Evolutionary conservation across 495 filamentous ascomycete species (phyloP).

Genomic region (Neurospora sp.): DNA sequence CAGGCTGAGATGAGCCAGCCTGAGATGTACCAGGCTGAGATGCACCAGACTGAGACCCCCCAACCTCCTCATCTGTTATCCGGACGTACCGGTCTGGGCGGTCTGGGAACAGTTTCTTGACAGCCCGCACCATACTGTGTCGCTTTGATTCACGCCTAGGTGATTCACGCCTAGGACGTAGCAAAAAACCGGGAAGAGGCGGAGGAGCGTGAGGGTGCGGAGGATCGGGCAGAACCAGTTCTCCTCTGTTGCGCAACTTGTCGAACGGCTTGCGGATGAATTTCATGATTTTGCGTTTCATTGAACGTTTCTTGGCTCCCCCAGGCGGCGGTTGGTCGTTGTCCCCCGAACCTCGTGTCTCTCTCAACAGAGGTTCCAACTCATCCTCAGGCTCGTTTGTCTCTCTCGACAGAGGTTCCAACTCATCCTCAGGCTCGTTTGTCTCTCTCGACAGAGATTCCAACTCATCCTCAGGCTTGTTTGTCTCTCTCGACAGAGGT

Average conservation of each 20-base stretch:
- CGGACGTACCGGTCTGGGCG: not conserved
- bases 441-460: not conserved
- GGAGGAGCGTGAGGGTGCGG: not conserved
- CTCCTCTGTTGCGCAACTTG: not conserved
- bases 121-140: not conserved
- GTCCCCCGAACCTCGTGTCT: not conserved
- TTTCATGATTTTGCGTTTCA: not conserved
- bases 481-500: not conserved
- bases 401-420: not conserved
- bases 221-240: not conserved
- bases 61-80: not conserved
- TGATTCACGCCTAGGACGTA: not conserved
- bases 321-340: not conserved
- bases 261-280: not conserved
- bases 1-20: not conserved
- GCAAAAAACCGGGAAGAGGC: not conserved
- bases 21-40: not conserved
- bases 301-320: not conserved
- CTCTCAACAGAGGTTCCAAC: not conserved
- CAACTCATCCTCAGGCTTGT: not conserved
- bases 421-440: too few relatives aligned
- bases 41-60: not conserved
- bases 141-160: not conserved
- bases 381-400: not conserved
- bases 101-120: not conserved